Conservation (phyloP, 257 asterid genomes). For the Solanum verrucosum region DNA sequence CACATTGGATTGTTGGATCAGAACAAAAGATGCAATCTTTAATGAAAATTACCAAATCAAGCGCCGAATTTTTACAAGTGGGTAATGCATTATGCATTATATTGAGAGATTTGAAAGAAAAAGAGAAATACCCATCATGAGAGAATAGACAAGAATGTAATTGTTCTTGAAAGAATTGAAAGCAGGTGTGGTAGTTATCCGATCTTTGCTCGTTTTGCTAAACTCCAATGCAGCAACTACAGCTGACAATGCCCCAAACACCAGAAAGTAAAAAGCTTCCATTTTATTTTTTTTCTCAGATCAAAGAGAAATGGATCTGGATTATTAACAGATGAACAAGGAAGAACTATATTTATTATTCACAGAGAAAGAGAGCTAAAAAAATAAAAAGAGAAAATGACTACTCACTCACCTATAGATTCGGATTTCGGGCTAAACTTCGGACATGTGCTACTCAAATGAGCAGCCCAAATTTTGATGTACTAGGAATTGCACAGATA, state of each 20-base stretch:
- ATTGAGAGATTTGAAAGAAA: background rate
- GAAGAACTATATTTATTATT: too few species aligned
- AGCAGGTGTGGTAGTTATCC: conserved; percentile 59
- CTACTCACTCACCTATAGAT: background rate
- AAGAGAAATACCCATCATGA: too few species aligned
- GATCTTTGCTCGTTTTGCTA: conserved; percentile 72
- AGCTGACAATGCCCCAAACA: conserved; percentile 59
- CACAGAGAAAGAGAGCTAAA: background rate
- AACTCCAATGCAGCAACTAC: conserved; percentile 82
- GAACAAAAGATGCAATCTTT: background rate
- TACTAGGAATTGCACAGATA: background rate
- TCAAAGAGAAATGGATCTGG: background rate
- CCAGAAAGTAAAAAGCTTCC: conserved; percentile 74
- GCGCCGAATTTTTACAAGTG: background rate
- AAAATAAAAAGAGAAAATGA: background rate
- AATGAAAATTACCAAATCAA: background rate
- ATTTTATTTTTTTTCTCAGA: conserved; percentile 10
- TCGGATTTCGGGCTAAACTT: background rate
- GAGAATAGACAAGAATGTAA: conserved; percentile 63
- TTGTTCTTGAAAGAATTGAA: conserved; percentile 91
- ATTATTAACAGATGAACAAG: background rate
- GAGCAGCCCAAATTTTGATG: background rate
- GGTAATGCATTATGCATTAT: background rate
- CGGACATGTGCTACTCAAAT: background rate
- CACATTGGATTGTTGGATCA: background rate